phyloP scores from a whole-genome alignment of 345 rosid species.

The Draba incana region DNA sequence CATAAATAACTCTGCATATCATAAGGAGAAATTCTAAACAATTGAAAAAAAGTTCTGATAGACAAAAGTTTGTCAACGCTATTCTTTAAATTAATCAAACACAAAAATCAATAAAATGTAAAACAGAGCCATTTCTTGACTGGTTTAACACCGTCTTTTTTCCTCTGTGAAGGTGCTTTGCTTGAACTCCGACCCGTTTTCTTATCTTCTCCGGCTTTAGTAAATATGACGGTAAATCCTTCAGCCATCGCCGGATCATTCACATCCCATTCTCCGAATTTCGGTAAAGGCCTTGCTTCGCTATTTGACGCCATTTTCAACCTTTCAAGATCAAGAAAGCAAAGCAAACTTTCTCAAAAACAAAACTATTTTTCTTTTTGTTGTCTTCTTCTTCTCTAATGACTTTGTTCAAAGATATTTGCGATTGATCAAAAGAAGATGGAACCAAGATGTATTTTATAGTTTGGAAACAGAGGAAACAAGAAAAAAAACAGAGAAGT shows the following conservation, averaged over 20 bases:
- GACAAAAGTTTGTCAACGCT: conserved; percentile 14
- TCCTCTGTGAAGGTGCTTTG: conserved; percentile 38
- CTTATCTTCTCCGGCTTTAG: conserved; percentile 51
- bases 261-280: conserved; percentile 55
- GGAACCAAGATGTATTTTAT: not conserved
- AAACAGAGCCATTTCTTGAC: conserved; percentile 50
- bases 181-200: conserved; percentile 41
- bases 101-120: conserved; percentile 29
- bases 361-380: not conserved
- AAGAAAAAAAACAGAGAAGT: conserved; percentile 23
- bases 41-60: not conserved
- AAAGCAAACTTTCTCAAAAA: not conserved
- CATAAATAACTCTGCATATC: not conserved
- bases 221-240: conserved; percentile 47
- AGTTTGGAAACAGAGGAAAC: conserved; percentile 12
- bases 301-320: conserved; percentile 38
- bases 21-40: conserved; percentile 19
- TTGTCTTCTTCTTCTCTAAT: not conserved
- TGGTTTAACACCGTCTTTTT: conserved; percentile 33
- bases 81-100: conserved; percentile 1
- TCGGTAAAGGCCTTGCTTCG: conserved; percentile 43
- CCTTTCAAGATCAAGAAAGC: conserved; percentile 27
- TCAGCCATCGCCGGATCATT: conserved; percentile 51
- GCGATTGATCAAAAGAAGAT: conserved; percentile 11
- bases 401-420: not conserved